Conservation (phyloP, 2,329 filamentous ascomycete genomes). For the Alternaria dauci region DNA sequence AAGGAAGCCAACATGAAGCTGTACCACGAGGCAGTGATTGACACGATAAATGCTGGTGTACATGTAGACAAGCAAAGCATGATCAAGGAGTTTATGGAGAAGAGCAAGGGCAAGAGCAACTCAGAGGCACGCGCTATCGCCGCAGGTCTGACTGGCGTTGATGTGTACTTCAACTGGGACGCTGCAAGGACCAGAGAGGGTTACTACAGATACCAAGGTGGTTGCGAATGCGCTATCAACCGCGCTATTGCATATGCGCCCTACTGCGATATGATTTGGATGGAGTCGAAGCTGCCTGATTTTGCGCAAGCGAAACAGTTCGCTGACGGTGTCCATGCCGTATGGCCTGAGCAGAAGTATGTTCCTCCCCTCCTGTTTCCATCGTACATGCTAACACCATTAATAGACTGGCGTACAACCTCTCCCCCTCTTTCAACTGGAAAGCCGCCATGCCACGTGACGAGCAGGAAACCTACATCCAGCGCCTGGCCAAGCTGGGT, state of each 20-base stretch:
- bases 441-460: constrained; percentile 91
- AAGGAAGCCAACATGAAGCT: constrained; percentile 80
- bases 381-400: constrained; percentile 5
- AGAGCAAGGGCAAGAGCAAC: constrained; percentile 85
- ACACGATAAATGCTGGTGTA: constrained; percentile 76
- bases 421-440: constrained; percentile 99
- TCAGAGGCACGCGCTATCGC: constrained; percentile 81
- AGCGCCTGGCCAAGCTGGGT: constrained; percentile 82
- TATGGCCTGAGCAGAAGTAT: constrained; percentile 96
- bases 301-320: constrained; percentile 92
- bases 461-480: constrained; percentile 98
- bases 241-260: constrained; percentile 90
- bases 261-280: constrained; percentile 97
- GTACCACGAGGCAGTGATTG: constrained; percentile 88
- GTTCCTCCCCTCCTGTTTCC: not conserved
- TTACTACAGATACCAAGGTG: constrained; percentile 91
- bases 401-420: constrained; percentile 91
- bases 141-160: constrained; percentile 76
- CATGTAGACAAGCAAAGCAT: constrained; percentile 74
- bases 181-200: constrained; percentile 91
- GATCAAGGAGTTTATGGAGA: constrained; percentile 70
- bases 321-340: constrained; percentile 89
- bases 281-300: constrained; percentile 98
- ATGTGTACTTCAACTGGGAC: constrained; percentile 96
- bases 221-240: constrained; percentile 90